A percentile compares a stretch with the other conserved stretches of the same genome.
Conservation (phyloP, 331 rosid genomes). For the Ulmus americana region DNA sequence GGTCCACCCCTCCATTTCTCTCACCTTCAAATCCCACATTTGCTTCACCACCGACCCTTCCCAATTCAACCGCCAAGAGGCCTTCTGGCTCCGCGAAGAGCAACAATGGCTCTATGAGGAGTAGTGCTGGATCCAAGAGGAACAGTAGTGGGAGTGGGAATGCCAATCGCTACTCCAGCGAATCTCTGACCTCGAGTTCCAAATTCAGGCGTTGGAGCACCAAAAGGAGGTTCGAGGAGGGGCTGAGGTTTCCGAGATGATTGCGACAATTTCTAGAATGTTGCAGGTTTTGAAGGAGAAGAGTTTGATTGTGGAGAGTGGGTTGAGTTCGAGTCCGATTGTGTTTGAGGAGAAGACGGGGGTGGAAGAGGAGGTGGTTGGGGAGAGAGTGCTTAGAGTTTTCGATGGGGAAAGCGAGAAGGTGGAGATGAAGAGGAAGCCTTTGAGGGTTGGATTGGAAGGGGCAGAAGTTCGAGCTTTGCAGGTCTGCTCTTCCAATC, state of each 20-base stretch:
- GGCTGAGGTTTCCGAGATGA: slow-evolving; percentile 34
- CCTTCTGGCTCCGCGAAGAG: slow-evolving; percentile 79
- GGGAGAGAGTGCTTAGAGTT: slow-evolving; percentile 35
- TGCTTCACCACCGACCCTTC: slow-evolving; percentile 32
- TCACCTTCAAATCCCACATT: slow-evolving; percentile 32
- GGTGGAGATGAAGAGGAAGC: slow-evolving; percentile 30
- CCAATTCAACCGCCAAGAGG: slow-evolving; percentile 39
- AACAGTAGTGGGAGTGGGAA: slow-evolving; percentile 62
- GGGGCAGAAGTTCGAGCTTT: slow-evolving; percentile 64
- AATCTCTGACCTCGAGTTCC: slow-evolving; percentile 56
- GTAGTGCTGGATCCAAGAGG: slow-evolving; percentile 82
- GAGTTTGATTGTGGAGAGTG: slow-evolving; percentile 44
- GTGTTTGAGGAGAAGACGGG: slow-evolving; percentile 35
- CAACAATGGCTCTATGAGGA: slow-evolving; percentile 87
- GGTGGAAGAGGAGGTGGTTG: slow-evolving; percentile 29
- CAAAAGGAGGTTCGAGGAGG: slow-evolving; percentile 29
- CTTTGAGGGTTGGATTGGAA: slow-evolving; percentile 67
- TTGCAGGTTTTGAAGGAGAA: slow-evolving; percentile 64
- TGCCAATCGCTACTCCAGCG: slow-evolving; percentile 57
- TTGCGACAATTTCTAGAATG: slow-evolving; percentile 36
- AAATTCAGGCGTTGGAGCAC: slow-evolving; percentile 47
- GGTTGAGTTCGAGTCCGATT: slow-evolving; percentile 28
- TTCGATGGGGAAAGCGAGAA: slow-evolving; percentile 20
- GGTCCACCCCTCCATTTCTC: slow-evolving; percentile 17
- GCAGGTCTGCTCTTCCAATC: slow-evolving; percentile 69